Conservation (phyloP, 108 stramenopile genomes). For the Ochromonas danica region DNA sequence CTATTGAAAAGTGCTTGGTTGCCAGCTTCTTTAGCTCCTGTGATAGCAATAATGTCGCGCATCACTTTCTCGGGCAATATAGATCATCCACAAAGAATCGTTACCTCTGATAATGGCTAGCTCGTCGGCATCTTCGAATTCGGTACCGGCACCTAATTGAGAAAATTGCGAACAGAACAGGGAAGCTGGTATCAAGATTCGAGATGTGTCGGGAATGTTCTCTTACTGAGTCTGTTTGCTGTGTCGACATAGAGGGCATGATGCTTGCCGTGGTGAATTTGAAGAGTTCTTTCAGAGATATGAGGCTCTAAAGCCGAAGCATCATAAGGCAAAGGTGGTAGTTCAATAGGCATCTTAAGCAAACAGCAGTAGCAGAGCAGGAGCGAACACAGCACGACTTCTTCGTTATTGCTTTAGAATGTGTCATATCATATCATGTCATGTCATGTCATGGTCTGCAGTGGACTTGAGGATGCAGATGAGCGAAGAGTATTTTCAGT, state of each 20-base stretch:
- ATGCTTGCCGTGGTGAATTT: slow-evolving; percentile 25
- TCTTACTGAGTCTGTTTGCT: slow-evolving; percentile 47
- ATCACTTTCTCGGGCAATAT: no score
- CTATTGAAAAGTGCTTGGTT: slow-evolving; percentile 63
- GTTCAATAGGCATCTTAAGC: neutral
- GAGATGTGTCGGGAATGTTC: neutral
- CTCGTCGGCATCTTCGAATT: slow-evolving; percentile 40
- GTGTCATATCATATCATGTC: no score
- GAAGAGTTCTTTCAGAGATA: slow-evolving; percentile 1
- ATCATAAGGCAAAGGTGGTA: neutral
- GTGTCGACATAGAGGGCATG: slow-evolving; percentile 47
- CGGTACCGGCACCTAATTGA: slow-evolving; percentile 23
- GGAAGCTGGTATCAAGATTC: neutral
- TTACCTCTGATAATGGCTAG: neutral
- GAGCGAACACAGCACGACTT: no score
- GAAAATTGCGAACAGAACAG: no score
- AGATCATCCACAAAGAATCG: no score
- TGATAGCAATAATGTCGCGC: no score
- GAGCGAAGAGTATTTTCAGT: no score
- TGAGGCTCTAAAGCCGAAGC: slow-evolving; percentile 31
- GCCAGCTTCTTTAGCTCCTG: neutral
- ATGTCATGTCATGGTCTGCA: no score
- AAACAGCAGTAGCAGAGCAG: no score
- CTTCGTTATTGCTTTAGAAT: no score
- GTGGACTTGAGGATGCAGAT: no score